phyloP scores from a whole-genome alignment of 2,329 filamentous ascomycete species.

The Fusarium abutilonis region DNA sequence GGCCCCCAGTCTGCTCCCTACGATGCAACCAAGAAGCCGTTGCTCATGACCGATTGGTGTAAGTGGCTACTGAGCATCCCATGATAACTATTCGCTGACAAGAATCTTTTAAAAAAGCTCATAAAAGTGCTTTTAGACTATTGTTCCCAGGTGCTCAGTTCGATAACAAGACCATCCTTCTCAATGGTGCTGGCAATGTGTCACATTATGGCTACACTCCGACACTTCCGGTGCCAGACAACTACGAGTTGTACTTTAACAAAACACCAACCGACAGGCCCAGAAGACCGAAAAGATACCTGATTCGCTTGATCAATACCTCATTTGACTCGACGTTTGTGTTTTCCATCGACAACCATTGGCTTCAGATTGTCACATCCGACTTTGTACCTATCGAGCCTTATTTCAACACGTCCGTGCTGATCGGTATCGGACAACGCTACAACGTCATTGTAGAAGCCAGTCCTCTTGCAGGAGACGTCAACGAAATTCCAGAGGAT shows the following conservation, averaged over 20 bases:
- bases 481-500: conserved; percentile 21
- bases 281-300: conserved; percentile 20
- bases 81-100: background rate
- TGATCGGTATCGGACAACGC: conserved; percentile 36
- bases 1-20: conserved; percentile 33
- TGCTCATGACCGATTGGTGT: conserved; percentile 39
- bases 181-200: conserved; percentile 34
- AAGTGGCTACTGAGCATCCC: background rate
- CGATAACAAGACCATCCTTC: conserved; percentile 35
- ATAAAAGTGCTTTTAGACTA: conserved; percentile 27
- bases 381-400: conserved; percentile 40
- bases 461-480: conserved; percentile 18
- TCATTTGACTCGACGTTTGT: conserved; percentile 37
- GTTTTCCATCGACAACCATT: conserved; percentile 42
- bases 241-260: conserved; percentile 31
- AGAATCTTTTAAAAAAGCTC: background rate
- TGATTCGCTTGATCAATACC: conserved; percentile 39
- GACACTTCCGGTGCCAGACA: conserved; percentile 5
- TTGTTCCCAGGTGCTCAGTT: conserved; percentile 1
- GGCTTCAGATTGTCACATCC: conserved; percentile 25
- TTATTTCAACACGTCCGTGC: conserved; percentile 19
- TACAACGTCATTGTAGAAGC: conserved; percentile 39
- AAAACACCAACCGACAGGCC: conserved; percentile 36
- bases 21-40: conserved; percentile 25
- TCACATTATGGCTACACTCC: conserved; percentile 20